Evolutionary conservation across 495 filamentous ascomycete genomes (phyloP), one percentile per base, ranked within the genome.

Genomic region (Arthonia radiata): DNA sequence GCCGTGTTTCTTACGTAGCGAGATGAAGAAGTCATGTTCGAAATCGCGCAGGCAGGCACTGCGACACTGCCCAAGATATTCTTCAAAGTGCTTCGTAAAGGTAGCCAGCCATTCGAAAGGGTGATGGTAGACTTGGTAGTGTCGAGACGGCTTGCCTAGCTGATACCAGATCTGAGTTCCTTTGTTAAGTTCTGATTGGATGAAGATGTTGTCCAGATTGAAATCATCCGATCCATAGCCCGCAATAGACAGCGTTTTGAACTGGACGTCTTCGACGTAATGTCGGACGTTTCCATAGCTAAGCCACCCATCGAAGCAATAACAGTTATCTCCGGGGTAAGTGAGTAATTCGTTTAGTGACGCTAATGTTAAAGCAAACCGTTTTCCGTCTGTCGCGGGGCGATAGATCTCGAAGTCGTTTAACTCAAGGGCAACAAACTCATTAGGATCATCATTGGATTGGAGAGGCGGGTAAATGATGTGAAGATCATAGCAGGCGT

Each of bases 61-160:
- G 0, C 37, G 36, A 3, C 42, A 26, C 5, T 38, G 27, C 3
- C 48, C 34, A 21, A 64, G 47, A 35, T 58, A 78, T 31, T 77
- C 71, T 10, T 76, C 47, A 19, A 72, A 56, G 36, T 75, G 61
- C 36, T 77, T 78, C 1, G 57, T 53, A 8, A 79, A 47, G 26
- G 67, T 57, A 0, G 59, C 68, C 10, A 78, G 35, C 74, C 73
- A 80, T 1, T 61, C 29, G 30, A 77, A 79, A 0, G 59, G 51
- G 4, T 50, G 26, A 29, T 66, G 51, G 34, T 63, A 79, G 13
- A 61, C 39, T 18, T 13, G 24, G 34, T 81, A 81, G 25, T 66
- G 60, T 0, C 34, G 15, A 0, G 65, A 44, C 4, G 71, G 66
- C 1, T 41, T 48, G 10, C 37, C 44, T 1, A 80, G 42, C 10